Base-by-base conservation (phyloP, 2,329 filamentous ascomycete genomes). In the Emericellopsis cladophorae region DNA sequence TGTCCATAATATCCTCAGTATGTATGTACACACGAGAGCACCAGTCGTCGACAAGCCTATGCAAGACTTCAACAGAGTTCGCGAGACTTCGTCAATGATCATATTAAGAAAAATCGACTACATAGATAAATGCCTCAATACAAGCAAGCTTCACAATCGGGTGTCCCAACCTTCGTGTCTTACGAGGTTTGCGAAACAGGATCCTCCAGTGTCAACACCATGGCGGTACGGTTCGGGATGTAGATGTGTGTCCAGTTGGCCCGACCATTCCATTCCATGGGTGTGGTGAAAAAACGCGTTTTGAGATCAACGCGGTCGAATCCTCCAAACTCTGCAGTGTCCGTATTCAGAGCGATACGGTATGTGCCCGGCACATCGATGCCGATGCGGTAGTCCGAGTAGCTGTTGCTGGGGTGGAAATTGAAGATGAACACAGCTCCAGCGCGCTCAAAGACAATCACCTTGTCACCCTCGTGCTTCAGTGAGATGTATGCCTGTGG, bases 361-460 rank as follows among this genome's bases (percentile, higher is more conserved):
- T 98, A 98, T 2, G 85, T 94, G 32, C 92, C 92, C 4, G 82
- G 65, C 16, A 77, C 69, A 40, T 96, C 87, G 32, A 98, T 72
- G 15, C 92, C 92, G 37, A 98, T 81, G 31, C 90, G 79, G 59
- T 95, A 98, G 62, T 96, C 92, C 10, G 81, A 81, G 63, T 84
- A 98, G 60, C 87, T 95, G 49, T 81, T 66, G 23, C 75, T 76
- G 0, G 85, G 79, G 57, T 96, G 81, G 71, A 96, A 95, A 65
- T 98, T 98, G 73, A 98, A 96, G 51, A 95, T 74, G 70, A 89
- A 98, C 10, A 98, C 69, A 44, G 95, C 66, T 0, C 89, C 89
- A 2, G 79, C 92, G 26, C 92, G 78, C 67, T 98, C 92, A 58
- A 95, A 98, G 4, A 95, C 89, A 48, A 98, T 78, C 35, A 96